Evolutionary conservation across 2,329 filamentous ascomycete genomes (phyloP).

Genomic region (Tolypocladium guangdongense): DNA sequence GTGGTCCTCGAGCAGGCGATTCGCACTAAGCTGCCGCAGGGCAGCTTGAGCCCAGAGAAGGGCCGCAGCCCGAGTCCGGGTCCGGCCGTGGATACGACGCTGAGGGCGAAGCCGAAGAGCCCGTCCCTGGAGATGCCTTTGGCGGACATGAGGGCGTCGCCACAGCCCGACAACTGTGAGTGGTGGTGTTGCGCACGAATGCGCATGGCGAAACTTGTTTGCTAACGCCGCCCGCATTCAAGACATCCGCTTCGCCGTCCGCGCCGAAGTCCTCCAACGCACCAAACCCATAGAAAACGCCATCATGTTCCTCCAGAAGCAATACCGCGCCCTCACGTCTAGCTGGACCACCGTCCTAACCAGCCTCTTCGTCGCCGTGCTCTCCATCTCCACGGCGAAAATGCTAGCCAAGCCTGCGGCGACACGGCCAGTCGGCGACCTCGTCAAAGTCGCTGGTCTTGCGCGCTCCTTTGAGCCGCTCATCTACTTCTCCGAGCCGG

Average conservation of each 20-base stretch:
- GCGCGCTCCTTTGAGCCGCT: conserved; percentile 88
- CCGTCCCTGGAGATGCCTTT: conserved; percentile 9
- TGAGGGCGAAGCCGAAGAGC: conserved; percentile 22
- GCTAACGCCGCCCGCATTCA: neutral
- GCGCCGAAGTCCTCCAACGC: conserved; percentile 79
- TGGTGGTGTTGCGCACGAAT: neutral
- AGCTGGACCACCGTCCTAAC: conserved; percentile 59
- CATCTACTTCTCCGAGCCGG: conserved; percentile 89
- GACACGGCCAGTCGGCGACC: conserved; percentile 40
- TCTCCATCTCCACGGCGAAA: conserved; percentile 55
- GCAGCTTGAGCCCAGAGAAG: conserved; percentile 45
- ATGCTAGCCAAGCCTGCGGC: conserved; percentile 58
- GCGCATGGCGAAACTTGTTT: neutral
- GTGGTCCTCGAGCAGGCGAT: conserved; percentile 40
- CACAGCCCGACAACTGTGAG: conserved; percentile 39
- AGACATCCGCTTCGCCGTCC: conserved; percentile 83
- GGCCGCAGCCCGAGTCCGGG: conserved; percentile 35
- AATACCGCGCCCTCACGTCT: conserved; percentile 49
- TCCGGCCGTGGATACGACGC: conserved; percentile 23
- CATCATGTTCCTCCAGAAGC: conserved; percentile 51
- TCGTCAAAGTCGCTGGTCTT: conserved; percentile 82
- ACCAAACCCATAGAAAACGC: conserved; percentile 73
- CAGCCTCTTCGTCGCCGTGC: conserved; percentile 48
- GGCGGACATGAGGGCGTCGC: conserved; percentile 12
- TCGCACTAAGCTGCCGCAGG: conserved; percentile 42